Conservation (phyloP, 257 asterid species). For the Cynanchum wilfordii region DNA sequence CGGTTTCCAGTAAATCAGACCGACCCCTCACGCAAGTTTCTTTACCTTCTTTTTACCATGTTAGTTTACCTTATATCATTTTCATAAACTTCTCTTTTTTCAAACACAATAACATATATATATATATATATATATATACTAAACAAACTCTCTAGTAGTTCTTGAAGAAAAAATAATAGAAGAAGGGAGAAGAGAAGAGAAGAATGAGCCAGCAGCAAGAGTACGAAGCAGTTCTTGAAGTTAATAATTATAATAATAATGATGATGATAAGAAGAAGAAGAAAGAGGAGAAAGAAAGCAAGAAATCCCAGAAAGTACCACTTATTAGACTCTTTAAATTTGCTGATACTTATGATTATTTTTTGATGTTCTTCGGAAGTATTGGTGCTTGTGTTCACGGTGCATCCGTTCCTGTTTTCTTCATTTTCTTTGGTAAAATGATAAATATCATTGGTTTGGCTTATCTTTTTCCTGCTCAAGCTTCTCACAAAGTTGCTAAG, state of each 20-base stretch:
- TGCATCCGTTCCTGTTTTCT: constrained; percentile 95
- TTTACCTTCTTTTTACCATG: too few species aligned
- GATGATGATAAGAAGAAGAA: not conserved
- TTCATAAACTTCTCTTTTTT: too few species aligned
- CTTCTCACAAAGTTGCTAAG: constrained; percentile 79
- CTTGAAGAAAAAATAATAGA: too few species aligned
- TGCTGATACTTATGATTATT: constrained; percentile 72
- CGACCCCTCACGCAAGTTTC: too few species aligned
- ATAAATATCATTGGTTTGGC: constrained; percentile 82
- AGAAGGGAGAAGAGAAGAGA: too few species aligned
- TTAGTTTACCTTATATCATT: too few species aligned
- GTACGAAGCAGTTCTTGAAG: too few species aligned
- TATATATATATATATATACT: too few species aligned
- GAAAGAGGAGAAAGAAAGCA: not conserved
- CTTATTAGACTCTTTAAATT: constrained; percentile 54
- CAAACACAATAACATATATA: too few species aligned
- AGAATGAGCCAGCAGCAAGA: too few species aligned
- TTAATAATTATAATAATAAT: not conserved
- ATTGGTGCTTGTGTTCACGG: constrained; percentile 90
- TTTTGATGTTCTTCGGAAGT: constrained; percentile 69
- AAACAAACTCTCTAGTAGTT: too few species aligned
- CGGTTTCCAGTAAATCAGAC: too few species aligned
- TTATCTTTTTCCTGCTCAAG: constrained; percentile 72
- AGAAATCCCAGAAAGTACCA: constrained; percentile 29
- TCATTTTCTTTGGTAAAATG: constrained; percentile 85